These are phyloP conservation scores for Tetradesmus lagerheimii DNA, from an alignment of 139 green algal genomes.

Conservation along the genomic window DNA sequence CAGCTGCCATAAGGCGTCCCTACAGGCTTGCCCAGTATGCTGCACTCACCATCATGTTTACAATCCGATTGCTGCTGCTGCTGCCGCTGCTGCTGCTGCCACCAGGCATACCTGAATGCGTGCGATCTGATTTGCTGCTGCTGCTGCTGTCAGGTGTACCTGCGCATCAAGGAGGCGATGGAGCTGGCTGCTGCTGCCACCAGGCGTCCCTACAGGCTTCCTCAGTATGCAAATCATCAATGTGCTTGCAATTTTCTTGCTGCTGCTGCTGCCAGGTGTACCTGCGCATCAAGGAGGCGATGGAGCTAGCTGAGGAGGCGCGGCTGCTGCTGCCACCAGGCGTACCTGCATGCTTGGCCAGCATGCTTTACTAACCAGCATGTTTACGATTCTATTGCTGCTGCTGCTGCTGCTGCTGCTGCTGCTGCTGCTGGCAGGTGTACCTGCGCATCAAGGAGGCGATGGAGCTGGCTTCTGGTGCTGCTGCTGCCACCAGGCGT, in stretches of 20 bases:
- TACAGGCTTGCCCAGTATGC: too few relatives aligned
- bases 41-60: too few relatives aligned
- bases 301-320: constrained; percentile 67
- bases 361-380: too few relatives aligned
- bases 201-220: too few relatives aligned
- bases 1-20: not conserved
- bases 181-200: constrained; percentile 56
- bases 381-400: not conserved
- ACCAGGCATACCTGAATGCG: too few relatives aligned
- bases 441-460: constrained; percentile 66
- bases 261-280: constrained; percentile 58
- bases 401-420: not conserved
- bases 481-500: too few relatives aligned
- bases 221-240: too few relatives aligned
- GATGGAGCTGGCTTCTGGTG: constrained; percentile 67
- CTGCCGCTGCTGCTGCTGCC: too few relatives aligned
- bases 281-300: constrained; percentile 63
- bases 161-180: constrained; percentile 67
- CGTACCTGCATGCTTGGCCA: constrained; percentile 47
- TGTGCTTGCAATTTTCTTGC: too few relatives aligned
- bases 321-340: constrained; percentile 24
- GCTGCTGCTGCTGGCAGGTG: constrained; percentile 51
- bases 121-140: not conserved
- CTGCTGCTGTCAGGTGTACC: constrained; percentile 58
- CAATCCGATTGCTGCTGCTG: too few relatives aligned